Base-by-base conservation (phyloP, 1,284 basidiomycete genomes). In the Filobasidium uniguttulatum region DNA sequence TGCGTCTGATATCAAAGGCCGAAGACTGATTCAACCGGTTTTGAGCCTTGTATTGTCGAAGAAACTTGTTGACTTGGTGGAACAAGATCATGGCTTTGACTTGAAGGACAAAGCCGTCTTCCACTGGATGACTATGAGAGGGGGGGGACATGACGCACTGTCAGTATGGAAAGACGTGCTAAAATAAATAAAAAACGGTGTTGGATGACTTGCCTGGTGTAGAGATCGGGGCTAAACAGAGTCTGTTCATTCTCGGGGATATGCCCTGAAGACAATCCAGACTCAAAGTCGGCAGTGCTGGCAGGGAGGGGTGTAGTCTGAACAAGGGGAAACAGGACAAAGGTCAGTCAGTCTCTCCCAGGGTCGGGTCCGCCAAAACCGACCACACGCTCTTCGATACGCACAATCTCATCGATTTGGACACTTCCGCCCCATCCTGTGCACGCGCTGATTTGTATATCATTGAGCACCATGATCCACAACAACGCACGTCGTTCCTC, bases 201-300 rank as follows among this genome's bases (percentile, higher is more conserved):
- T 10, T 30, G n/a, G n/a, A 23, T n/a, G 9, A 52, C 62, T 35
- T 31, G 62, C 62, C 56, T 44, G 19, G 65, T 58, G 37, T 56
- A 66, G 0, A 68, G 46, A 48, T 68, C 62, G 0, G 52, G 34
- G 5, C 57, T 59, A 37, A 57, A 50, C 43, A 56, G 55, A 2
- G 50, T 58, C 47, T 68, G 66, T 1, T 58, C 57, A 31, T 65
- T 66, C 40, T 60, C 57, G 2, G 59, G 54, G 55, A 68, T 66
- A n/a, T 55, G n/a, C n/a, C 44, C 22, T 52, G 22, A 2, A n/a
- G 41, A 29, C 33, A 35, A 25, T 15, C 46, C 51, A 10, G 28
- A 22, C 25, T 61, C 60, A 37, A 61, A 67, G 12, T 61, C 63
- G n/a, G 47, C 56, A 2, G 46, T 41, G 7, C 63, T 61, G 1